Evolutionary conservation across 495 filamentous ascomycete genomes (phyloP).

Genomic region (Achaetomiella virescens): DNA sequence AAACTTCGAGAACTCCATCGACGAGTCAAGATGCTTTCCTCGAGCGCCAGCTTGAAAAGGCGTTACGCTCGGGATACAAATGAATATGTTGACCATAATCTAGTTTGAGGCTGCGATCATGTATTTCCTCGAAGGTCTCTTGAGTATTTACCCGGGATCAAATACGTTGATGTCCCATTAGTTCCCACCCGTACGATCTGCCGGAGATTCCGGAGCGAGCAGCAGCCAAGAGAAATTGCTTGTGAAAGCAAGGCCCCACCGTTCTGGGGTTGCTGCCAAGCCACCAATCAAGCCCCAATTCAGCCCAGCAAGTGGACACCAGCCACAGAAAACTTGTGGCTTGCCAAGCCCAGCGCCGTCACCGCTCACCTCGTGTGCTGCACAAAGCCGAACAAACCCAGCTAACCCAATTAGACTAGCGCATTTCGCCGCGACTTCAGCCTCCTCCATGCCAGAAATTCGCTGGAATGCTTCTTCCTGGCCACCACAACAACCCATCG

Average conservation of each 20-base stretch:
- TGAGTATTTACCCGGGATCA: too few species aligned
- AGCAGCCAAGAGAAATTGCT: too few species aligned
- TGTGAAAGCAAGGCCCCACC: neutral
- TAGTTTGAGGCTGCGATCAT: too few species aligned
- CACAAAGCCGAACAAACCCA: neutral
- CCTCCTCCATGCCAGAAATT: constrained; percentile 22
- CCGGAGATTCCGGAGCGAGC: too few species aligned
- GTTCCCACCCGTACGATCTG: neutral
- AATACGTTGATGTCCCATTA: too few species aligned
- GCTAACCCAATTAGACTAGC: constrained; percentile 15
- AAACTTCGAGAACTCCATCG: too few species aligned
- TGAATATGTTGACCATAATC: too few species aligned
- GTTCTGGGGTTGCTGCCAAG: neutral
- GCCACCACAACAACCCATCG: constrained; percentile 6
- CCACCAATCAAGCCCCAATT: neutral
- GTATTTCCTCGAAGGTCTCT: too few species aligned
- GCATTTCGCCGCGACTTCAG: constrained; percentile 22
- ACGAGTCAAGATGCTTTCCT: too few species aligned
- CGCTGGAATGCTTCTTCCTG: constrained; percentile 7
- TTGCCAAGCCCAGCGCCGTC: neutral
- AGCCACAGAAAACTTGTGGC: neutral
- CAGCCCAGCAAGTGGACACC: neutral
- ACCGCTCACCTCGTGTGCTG: constrained; percentile 4
- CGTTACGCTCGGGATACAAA: too few species aligned
- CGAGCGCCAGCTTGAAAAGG: too few species aligned